Conservation (phyloP, 2,329 filamentous ascomycete genomes). For the Juglanconis oblonga region DNA sequence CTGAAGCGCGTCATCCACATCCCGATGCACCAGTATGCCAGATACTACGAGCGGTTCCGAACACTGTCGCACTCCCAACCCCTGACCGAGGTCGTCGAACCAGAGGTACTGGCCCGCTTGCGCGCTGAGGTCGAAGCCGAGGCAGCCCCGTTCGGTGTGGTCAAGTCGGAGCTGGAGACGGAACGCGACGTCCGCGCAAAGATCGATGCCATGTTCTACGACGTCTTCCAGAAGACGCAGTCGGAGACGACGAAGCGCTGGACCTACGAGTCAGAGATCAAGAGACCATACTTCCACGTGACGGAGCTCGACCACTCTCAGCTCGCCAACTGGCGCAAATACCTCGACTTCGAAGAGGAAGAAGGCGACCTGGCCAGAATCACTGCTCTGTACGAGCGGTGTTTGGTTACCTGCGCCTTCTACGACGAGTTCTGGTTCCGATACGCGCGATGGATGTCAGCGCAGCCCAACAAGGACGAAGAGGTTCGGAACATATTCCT, state of each 20-base stretch:
- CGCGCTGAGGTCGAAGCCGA: slow-evolving; percentile 71
- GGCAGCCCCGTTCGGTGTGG: slow-evolving; percentile 46
- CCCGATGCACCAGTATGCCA: slow-evolving; percentile 91
- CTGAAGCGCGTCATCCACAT: slow-evolving; percentile 80
- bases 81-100: slow-evolving; percentile 67
- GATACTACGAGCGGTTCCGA: slow-evolving; percentile 91
- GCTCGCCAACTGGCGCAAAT: slow-evolving; percentile 89
- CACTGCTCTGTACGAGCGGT: slow-evolving; percentile 88
- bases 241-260: slow-evolving; percentile 88
- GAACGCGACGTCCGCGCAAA: slow-evolving; percentile 79
- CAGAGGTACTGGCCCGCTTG: slow-evolving; percentile 66
- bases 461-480: slow-evolving; percentile 76
- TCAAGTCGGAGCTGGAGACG: slow-evolving; percentile 68
- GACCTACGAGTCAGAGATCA: slow-evolving; percentile 92
- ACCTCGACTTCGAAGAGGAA: slow-evolving; percentile 90
- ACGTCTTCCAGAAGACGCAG: slow-evolving; percentile 78
- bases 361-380: slow-evolving; percentile 74
- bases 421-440: slow-evolving; percentile 98
- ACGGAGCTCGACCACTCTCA: slow-evolving; percentile 86
- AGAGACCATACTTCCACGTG: slow-evolving; percentile 94
- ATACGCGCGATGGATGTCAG: slow-evolving; percentile 92
- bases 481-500: slow-evolving; percentile 91
- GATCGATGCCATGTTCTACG: slow-evolving; percentile 77
- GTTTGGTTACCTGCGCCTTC: slow-evolving; percentile 85
- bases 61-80: slow-evolving; percentile 71